phyloP scores from a whole-genome alignment of 2,329 filamentous ascomycete genomes.

The Cladosporium sp. region DNA sequence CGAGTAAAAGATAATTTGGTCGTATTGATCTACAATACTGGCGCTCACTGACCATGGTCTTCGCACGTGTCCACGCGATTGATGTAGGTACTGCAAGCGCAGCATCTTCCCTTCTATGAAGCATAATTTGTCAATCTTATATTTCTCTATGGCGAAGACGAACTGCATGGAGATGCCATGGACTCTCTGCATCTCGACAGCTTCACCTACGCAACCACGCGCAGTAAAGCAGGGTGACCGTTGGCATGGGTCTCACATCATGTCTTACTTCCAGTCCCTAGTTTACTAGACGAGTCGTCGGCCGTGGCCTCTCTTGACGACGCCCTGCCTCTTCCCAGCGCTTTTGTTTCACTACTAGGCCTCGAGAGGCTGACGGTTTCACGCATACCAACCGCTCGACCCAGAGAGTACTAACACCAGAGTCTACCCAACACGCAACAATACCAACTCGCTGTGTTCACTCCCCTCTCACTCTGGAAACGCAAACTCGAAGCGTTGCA shows the following conservation, averaged over 20 bases:
- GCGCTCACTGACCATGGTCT: no score
- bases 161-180: neutral
- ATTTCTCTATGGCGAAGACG: neutral
- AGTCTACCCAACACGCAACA: constrained; percentile 8
- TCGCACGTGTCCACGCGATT: no score
- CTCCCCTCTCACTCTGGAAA: neutral
- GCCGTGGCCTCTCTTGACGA: constrained; percentile 6
- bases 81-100: no score
- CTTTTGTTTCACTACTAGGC: constrained; percentile 11
- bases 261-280: constrained; percentile 4
- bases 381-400: neutral
- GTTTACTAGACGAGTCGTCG: neutral
- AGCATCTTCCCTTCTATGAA: neutral
- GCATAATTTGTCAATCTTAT: neutral
- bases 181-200: neutral
- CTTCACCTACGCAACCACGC: neutral
- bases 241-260: constrained; percentile 8
- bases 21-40: no score
- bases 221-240: neutral
- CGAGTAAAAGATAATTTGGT: no score
- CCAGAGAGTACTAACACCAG: constrained; percentile 10
- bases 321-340: constrained; percentile 12
- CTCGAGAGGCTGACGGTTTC: constrained; percentile 9
- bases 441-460: neutral
- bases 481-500: neutral